Evolutionary conservation across 495 filamentous ascomycete genomes (phyloP), one percentile per base, ranked within the genome.

Genomic region (Podospora pseudocomata): DNA sequence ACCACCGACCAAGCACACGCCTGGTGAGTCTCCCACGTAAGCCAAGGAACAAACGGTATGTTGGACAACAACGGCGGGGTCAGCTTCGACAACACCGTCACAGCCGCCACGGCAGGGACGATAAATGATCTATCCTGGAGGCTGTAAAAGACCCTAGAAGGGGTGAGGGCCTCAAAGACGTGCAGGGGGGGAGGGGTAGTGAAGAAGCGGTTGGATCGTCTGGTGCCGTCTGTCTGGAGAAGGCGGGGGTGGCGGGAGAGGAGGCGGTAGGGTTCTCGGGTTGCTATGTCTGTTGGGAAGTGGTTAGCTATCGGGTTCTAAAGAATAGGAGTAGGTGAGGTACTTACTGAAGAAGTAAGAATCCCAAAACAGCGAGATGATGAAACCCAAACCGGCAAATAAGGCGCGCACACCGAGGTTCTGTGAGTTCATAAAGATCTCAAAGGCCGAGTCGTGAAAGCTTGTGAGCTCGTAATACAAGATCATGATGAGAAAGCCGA

Each of bases 361-460:
- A 27, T 66, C 65, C 65, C 65, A 66, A 60, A 66, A 66, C n/a
- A 66, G n/a, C 30, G 65, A 66, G 32, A 54, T 61, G 9, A 66
- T 26, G 5, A 66, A 27, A 60, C 65, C 65, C 11, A 66, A 30
- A 20, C 18, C 28, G 27, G 65, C 59, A 53, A 60, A 66, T 19
- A 66, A 18, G 5, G 59, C 65, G 16, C 65, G 55, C 4, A 55
- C 49, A 2, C 65, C 65, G 26, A 66, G 27, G 20, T 3, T 53
- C 56, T 66, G 65, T 4, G 30, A 57, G 30, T 56, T 26, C 65
- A 66, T 66, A 20, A 66, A 66, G 16, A n/a, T 20, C 56, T 66
- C 65, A 28, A 66, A 66, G 3, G 65, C 18, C 7, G 39, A 13
- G 56, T 30, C 60, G 28, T 26, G 7, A 18, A 6, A 6, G 30